phyloP scores from a whole-genome alignment of 2,329 filamentous ascomycete genomes.

The Colletotrichum sp. region DNA sequence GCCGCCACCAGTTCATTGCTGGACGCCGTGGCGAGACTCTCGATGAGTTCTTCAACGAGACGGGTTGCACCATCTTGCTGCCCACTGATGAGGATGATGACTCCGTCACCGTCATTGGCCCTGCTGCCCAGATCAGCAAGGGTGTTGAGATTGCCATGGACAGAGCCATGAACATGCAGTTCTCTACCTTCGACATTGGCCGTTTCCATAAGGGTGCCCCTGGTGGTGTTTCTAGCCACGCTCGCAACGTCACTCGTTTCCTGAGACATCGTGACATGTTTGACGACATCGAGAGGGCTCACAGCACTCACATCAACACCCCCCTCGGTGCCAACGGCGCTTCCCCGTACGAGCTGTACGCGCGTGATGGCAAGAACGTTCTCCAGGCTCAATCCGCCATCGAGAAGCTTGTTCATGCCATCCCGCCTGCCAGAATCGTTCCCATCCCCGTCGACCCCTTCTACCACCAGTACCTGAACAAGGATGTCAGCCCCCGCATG shows the following conservation, averaged over 20 bases:
- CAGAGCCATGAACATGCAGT: conserved; percentile 85
- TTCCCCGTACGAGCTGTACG: conserved; percentile 87
- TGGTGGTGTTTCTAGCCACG: conserved; percentile 76
- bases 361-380: conserved; percentile 82
- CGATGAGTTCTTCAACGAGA: conserved; percentile 87
- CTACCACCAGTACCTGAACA: conserved; percentile 75
- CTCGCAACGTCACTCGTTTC: conserved; percentile 86
- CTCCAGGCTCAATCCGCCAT: conserved; percentile 79
- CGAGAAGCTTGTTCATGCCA: conserved; percentile 72
- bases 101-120: conserved; percentile 84
- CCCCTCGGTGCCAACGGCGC: conserved; percentile 72
- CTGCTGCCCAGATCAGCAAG: conserved; percentile 71
- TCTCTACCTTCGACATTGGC: conserved; percentile 81
- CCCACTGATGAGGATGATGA: conserved; percentile 81
- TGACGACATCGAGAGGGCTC: conserved; percentile 77
- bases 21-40: conserved; percentile 80
- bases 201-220: conserved; percentile 78
- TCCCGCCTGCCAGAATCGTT: conserved; percentile 75
- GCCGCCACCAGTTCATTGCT: conserved; percentile 93
- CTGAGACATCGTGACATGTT: conserved; percentile 82
- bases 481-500: conserved; percentile 66
- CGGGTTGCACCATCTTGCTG: conserved; percentile 87
- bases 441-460: conserved; percentile 76
- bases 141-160: conserved; percentile 88
- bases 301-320: conserved; percentile 87